Evolutionary conservation across 164 flowering plant genomes (phyloP).

Genomic region (Platanus orientalis): DNA sequence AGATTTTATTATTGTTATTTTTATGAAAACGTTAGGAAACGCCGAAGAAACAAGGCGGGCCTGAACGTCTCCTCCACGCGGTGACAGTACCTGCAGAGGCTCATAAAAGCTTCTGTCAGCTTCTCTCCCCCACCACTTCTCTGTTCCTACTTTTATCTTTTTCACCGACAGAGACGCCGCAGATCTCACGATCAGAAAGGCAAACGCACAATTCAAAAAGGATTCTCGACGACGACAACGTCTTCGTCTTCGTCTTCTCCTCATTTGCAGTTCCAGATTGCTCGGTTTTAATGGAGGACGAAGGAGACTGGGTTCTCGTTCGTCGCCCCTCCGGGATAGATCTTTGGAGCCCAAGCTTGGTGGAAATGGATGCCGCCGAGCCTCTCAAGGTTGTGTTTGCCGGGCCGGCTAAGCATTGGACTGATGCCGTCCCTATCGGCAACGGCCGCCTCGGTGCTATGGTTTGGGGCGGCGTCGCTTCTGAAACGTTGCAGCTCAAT

Average conservation of each 20-base stretch:
- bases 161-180: too few species aligned
- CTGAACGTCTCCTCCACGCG: too few species aligned
- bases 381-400: slow-evolving; percentile 54
- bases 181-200: too few species aligned
- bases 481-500: slow-evolving; percentile 79
- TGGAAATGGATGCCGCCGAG: slow-evolving; percentile 12
- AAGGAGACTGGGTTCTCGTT: slow-evolving; percentile 58
- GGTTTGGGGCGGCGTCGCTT: slow-evolving; percentile 83
- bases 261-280: neutral
- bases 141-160: neutral
- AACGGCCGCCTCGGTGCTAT: slow-evolving; percentile 95
- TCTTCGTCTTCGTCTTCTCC: neutral
- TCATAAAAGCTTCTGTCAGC: too few species aligned
- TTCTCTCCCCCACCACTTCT: too few species aligned
- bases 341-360: slow-evolving; percentile 44
- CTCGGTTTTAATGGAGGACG: slow-evolving; percentile 24
- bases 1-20: too few species aligned
- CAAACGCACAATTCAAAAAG: too few species aligned
- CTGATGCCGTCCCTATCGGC: slow-evolving; percentile 89
- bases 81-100: too few species aligned
- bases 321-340: slow-evolving; percentile 36
- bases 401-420: slow-evolving; percentile 79
- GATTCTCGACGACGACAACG: too few species aligned
- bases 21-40: too few species aligned
- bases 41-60: too few species aligned